Evolutionary conservation across 805 yeast species (phyloP), one percentile per base, ranked within the genome.

Genomic region (Starmerella gropengiesseri): DNA sequence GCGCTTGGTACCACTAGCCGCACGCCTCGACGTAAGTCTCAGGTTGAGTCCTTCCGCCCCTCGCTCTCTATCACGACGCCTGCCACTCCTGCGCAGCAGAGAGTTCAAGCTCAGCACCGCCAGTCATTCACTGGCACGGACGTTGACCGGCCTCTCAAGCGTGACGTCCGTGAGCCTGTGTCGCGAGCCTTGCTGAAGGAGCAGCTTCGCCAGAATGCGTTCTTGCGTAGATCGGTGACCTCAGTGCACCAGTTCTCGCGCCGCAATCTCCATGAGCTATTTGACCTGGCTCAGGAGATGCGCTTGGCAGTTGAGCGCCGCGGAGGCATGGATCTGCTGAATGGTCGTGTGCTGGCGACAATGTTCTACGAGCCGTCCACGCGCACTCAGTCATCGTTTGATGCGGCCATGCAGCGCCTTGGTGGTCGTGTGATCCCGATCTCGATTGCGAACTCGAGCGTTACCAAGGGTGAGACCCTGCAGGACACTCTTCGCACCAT

Each of bases 321-420:
- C 58, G 98, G 98, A 57, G 93, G 85, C 42, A 69, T 91, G 60
- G 95, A 89, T 63, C 65, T 91, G 49, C 74, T 91, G 68, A 75
- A 79, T 63, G 95, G 97, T 47, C 78, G 94, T 57, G 77, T 91
- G 43, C 71, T 91, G 58, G 84, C 95, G 37, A 93, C 97, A 9
- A 79, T 91, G 70, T 91, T 91, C 71, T 91, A 86, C 64, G 99
- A 91, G 69, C 98, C 99, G 54, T 85, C 95, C 5, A 93, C 99
- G 30, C 77, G 99, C 67, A 91, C 99, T 26, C 77, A 93, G 16
- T 78, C 96, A 18, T 91, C 97, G 1, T 93, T 93, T 62, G 95
- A 91, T 63, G 95, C 95, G 56, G 99, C 99, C 47, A 91, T 91
- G 98, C 97, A 91, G 71, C 82, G 99, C 69, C 73, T 91, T 56